Base-by-base conservation (phyloP, 352 stramenopile genomes). In the Aphanomyces invadans region DNA sequence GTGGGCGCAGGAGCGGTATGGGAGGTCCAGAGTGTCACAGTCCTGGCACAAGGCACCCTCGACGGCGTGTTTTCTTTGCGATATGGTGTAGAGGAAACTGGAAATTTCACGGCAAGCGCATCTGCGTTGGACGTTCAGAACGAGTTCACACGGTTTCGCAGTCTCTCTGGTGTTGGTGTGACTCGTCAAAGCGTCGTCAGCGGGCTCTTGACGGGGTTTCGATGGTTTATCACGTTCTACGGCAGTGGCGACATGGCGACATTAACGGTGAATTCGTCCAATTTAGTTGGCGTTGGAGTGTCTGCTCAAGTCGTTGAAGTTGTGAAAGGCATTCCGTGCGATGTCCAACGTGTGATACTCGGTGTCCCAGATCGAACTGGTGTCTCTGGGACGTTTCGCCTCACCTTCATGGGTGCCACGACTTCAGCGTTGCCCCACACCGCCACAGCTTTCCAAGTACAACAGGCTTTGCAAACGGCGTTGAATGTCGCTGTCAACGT, bases 191-290 rank as follows among this genome's bases (percentile, higher is more conserved):
- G 49, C n/a, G 56, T 71, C 10, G 69, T 56, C 11, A 45, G n/a
- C 23, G 46, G 55, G 25, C 55, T 36, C 17, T 45, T 65, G 2
- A 64, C 46, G 26, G 70, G 71, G n/a, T 74, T 68, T 46, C 49
- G 39, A 32, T 77, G 71, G 74, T 60, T 73, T 25, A 55, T 79
- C 5, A 79, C 71, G 4, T 79, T 79, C 57, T 77, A 72, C 36
- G 23, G 39, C 42, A 59, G 52, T 28, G 70, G 68, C 10, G 71
- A 79, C 56, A 66, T 77, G 12, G 32, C 54, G 0, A 12, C 28
- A 2, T 25, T 75, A 17, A 17, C n/a, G 26, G 29, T 77, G 5
- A 31, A 51, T 7, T 29, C 56, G 7, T 72, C 68, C 12, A 73
- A 72, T 66, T 25, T 77, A 7, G 57, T 49, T 23, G 70, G 36